Evolutionary conservation across 2,329 filamentous ascomycete species (phyloP), one percentile per base, ranked within the genome.

Genomic region (Neonectria magnoliae): DNA sequence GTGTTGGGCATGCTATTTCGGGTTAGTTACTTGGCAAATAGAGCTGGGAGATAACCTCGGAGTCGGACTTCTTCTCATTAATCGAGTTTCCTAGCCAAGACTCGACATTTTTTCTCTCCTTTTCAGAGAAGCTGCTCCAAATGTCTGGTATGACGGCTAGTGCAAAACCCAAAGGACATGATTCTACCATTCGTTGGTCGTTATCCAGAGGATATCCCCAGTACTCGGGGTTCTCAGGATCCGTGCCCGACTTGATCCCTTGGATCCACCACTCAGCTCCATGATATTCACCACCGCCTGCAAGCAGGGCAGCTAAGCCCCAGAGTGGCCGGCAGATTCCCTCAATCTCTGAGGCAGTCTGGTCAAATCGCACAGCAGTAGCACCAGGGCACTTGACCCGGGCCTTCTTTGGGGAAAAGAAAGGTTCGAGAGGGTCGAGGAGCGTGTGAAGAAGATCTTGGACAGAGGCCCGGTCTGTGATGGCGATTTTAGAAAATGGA

Each of bases 121-220:
- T 83, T 16, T 85, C 84, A 2, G 84, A 87, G 71, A 94, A 80
- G 1, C 85, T 87, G 14, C 89, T 82, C 91, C 91, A 94, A 63
- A 93, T 81, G 4, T 85, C 70, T 75, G 84, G 81, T 76, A 89
- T 91, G 57, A 93, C 89, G 33, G 91, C 91, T 57, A 95, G 82
- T 1, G 91, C 88, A 72, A 89, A 94, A 0, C 83, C 92, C 63
- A 94, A 84, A 1, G 92, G 91, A 74, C 91, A 94, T 85, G 93
- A 93, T 76, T 95, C 92, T 2, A 94, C 92, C 92, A 94, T 94
- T 27, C 92, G 83, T 81, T 94, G 92, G 74, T 94, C 92, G 62
- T 90, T 89, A 74, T 94, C 91, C 68, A 89, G 85, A 68, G 92
- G 91, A 60, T 87, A 89, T 0, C 91, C 92, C 92, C 92, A 95